Base-by-base conservation (phyloP, 192 early-diverging fungal genomes). In the Entomortierella beljakovae region DNA sequence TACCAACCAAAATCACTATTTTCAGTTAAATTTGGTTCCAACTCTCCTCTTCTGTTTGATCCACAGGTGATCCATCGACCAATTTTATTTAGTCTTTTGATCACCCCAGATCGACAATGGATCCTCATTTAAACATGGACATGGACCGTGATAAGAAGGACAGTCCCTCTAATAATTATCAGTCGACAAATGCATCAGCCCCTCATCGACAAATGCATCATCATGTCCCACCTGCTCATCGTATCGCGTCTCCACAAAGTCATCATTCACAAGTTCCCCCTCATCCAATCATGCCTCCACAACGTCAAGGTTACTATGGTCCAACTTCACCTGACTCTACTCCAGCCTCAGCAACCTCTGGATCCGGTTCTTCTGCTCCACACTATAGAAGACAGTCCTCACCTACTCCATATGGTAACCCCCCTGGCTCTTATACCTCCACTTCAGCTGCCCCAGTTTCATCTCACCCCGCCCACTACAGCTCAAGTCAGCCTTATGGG, bases 331-430 rank as follows among this genome's bases (percentile, higher is more conserved):
- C 66, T 20, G 70, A 71, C 49, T 61, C 53, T 23, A 31, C 58
- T 28, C 29, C 51, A 32, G 49, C 69, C 40, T 18, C 69, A 5
- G 7, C 68, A 25, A 18, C 57, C 25, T 33, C 32, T 37, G 29
- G 43, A 51, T 20, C 40, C 7, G 5, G 35, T 13, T 37, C 62
- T 2, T 53, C 61, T 40, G 52, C 53, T 3, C 38, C 59, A 20
- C 69, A 71, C 32, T 71, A 64, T 46, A 38, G 70, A 5, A 25
- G 70, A 16, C 70, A 60, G 6, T 63, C 70, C 33, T 71, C 68
- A n/a, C 68, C 68, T 31, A 58, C 48, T 8, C 57, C 68, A 16
- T 70, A 70, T 26, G 58, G 57, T 11, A 68, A 68, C 32, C 66
- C 66, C 6, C 59, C 58, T 29, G 35, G 68, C 6, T 2, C 34